Base-by-base conservation (phyloP, 2,329 filamentous ascomycete species). In the Cercospora sp. region DNA sequence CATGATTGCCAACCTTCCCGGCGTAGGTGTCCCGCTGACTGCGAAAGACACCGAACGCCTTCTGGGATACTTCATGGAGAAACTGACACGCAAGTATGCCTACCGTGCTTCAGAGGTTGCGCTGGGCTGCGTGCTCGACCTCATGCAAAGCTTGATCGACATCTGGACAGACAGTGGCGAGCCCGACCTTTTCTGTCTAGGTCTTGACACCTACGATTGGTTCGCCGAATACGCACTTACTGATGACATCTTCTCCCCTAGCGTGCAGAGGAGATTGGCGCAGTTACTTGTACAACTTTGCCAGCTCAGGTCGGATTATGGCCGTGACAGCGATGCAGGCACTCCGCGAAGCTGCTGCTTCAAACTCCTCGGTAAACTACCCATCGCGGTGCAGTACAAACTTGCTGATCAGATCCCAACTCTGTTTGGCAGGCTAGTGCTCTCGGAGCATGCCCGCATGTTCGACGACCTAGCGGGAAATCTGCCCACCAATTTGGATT, bases 391-490 rank as follows among this genome's bases (percentile, higher is more conserved):
- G 58, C 95, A 96, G 75, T 93, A 91, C 75, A 87, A 86, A 67
- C 87, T 97, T 63, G 90, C 91, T 0, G 83, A 87, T 65, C 85
- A 86, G 2, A 82, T 98, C 18, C 87, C 92, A 0, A 83, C 83
- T 5, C 84, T 99, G 28, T 99, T 99, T 77, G 86, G 88, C 12
- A 85, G 91, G 1, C 98, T 91, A 75, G 85, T 94, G n/a, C 84
- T 97, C 1, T 90, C 90, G 72, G 84, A 90, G 57, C 95, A 99
- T 73, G 92, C 96, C 66, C 87, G 89, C 5, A 87, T 98, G 13
- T 93, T 97, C 70, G 85, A 93, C 39, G 93, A 98, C 75, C 86
- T 99, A 12, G 82, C 96, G n/a, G 84, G 87, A 18, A 91, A 85
- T 72, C 83, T 99, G n/a, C 93, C 94, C 0, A 85, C 84, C 3